These are phyloP conservation scores for Tetrapisispora phaffii DNA, from an alignment of 805 yeast species.

Conservation along the genomic window DNA sequence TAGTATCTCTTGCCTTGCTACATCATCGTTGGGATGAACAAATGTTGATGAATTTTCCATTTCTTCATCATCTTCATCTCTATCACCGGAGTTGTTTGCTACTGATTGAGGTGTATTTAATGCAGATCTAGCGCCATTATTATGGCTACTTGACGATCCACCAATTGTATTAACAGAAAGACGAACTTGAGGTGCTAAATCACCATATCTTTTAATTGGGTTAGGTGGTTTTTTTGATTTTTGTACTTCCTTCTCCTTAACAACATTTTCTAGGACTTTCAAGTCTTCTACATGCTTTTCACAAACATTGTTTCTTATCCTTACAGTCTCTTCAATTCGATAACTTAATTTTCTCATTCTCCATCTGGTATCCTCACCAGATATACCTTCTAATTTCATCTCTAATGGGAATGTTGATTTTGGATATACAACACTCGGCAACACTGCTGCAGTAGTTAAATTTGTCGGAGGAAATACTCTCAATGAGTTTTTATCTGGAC, in stretches of 20 bases:
- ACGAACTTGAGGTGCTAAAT: constrained; percentile 31
- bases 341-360: constrained; percentile 81
- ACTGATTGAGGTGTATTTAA: neutral
- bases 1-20: constrained; percentile 25
- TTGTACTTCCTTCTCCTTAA: constrained; percentile 31
- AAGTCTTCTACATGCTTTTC: constrained; percentile 44
- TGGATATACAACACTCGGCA: constrained; percentile 89
- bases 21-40: constrained; percentile 31
- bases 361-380: constrained; percentile 61
- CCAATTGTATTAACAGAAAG: constrained; percentile 25
- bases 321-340: constrained; percentile 79
- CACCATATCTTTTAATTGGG: constrained; percentile 31
- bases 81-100: constrained; percentile 6
- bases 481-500: constrained; percentile 76
- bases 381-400: constrained; percentile 64
- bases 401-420: constrained; percentile 78
- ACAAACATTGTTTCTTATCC: constrained; percentile 52
- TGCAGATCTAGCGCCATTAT: neutral
- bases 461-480: constrained; percentile 95
- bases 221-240: constrained; percentile 24
- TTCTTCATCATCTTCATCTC: constrained; percentile 28
- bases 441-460: constrained; percentile 72
- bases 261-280: constrained; percentile 22
- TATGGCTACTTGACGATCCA: neutral
- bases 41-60: constrained; percentile 19